Evolutionary conservation across 805 yeast species (phyloP), one percentile per base, ranked within the genome.

Genomic region (Zygoascus bituminiphila): DNA sequence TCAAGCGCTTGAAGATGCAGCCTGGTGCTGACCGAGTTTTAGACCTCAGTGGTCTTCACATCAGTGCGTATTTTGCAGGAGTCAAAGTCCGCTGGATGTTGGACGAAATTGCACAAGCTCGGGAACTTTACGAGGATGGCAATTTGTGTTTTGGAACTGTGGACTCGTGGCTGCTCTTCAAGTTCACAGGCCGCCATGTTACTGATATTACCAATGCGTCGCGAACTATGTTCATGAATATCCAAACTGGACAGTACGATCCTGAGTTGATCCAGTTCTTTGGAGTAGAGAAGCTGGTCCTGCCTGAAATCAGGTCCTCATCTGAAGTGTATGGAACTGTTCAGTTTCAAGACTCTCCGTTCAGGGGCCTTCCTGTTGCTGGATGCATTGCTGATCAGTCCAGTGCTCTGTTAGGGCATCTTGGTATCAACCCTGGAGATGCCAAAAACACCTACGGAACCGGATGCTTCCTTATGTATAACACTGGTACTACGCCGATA

Each of bases 391-490:
- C 97, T 51, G 98, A 89, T 69, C 98, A 89, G 70, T 79, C 89
- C 48, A 88, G 96, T 1, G 93, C 97, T 1, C 67, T 91, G 52
- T 95, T 88, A 44, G 98, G 97, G 33, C 96, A 89, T 67, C 67
- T 86, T 66, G 96, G 96, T 1, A 78, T 88, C 59, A 74, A 77
- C 54, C 75, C 78, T 40, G 96, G 96, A 48, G 79, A 83, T 41
- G 96, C 96, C 41, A 89, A 89, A 67, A 88, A 95, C 73, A 89
- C 98, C 9, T 89, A 88, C 61, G 98, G 98, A 54, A 89, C 98
- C 1, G 98, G 98, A 53, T 86, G 95, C 64, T 89, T 89, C 73
- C 67, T 89, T 53, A 72, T 91, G 54, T 87, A 84, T 73, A 89
- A 89, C 67, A 85, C 95, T 1, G 98, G 98, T 50, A 66, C 71